Evolutionary conservation across 179 eudicot species (phyloP), one percentile per base, ranked within the genome.

Genomic region (Spergularia azorica): DNA sequence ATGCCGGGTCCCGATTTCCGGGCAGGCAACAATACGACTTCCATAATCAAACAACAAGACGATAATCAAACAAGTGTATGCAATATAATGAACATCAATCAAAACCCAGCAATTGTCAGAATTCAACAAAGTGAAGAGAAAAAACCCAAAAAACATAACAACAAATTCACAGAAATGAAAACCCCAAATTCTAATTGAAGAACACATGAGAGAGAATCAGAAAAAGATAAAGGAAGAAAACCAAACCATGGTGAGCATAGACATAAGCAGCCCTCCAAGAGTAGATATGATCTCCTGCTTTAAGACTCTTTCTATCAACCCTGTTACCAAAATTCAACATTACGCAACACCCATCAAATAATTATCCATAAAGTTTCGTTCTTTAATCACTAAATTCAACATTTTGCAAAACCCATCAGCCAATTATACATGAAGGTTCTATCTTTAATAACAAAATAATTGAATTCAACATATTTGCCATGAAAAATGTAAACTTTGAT

Each of bases 271-370:
- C 58, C 59, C 97, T 87, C 95, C 95, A 92, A 38, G 95, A 88
- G 65, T 92, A 92, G 75, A 92, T 89, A 72, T 92, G 97, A 92
- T 92, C 97, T 70, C 97, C 97, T 13, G 92, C 88, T 82, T 92
- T 85, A 71, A 92, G 89, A 70, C 77, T 85, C 64, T 73, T 81
- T 73, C 87, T 85, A 68, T 79, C 77, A 51, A 92, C 70, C 85
- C 97, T 92, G 77, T 76, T 65, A 0, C 60, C 39, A 46, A 71
- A 39, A 3, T 13, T 17, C 16, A 18, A 51, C 17, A 63, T 52
- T 11, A 3, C 16, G 41, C 50, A 32, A 32, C 26, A 77, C 71
- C 71, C 71, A 36, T 63, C 43, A 63, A 63, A 9, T 8, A 10
- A 61, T 26, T 46, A 6, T 4, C 1, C 71, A 67, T 46, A 43